Evolutionary conservation across 1,284 basidiomycete genomes (phyloP).

Genomic region (Earliella scabrosa): DNA sequence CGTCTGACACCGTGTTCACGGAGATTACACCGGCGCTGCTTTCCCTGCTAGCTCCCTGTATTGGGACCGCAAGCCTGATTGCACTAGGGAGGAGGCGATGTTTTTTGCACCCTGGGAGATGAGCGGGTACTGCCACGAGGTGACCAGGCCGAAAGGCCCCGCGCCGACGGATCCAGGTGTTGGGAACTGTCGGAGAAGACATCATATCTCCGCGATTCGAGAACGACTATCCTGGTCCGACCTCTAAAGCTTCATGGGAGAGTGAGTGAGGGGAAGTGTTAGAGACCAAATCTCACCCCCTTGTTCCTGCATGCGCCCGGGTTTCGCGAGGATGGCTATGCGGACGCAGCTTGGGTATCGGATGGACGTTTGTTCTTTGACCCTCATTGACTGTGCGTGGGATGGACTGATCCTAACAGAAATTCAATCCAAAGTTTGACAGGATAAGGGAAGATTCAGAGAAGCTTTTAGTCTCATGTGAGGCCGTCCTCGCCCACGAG

Average conservation of each 20-base stretch:
- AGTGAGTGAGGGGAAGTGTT: background rate
- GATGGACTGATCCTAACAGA: background rate
- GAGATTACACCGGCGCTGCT: conserved; percentile 22
- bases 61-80: background rate
- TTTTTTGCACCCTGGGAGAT: background rate
- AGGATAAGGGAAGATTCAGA: background rate
- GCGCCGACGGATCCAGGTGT: background rate
- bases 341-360: background rate
- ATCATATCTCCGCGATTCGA: conserved; percentile 23
- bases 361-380: background rate
- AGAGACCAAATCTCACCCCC: background rate
- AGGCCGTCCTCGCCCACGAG: background rate
- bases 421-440: background rate
- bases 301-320: background rate
- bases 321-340: background rate
- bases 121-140: background rate
- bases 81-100: no score
- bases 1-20: conserved; percentile 17
- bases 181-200: conserved; percentile 8
- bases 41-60: conserved; percentile 2
- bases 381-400: background rate
- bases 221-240: background rate
- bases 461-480: background rate
- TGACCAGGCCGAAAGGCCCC: background rate
- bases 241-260: conserved; percentile 2